These are phyloP conservation scores for Eremomyces bilateralis DNA, from an alignment of 495 filamentous ascomycete species.

Conservation along the genomic window DNA sequence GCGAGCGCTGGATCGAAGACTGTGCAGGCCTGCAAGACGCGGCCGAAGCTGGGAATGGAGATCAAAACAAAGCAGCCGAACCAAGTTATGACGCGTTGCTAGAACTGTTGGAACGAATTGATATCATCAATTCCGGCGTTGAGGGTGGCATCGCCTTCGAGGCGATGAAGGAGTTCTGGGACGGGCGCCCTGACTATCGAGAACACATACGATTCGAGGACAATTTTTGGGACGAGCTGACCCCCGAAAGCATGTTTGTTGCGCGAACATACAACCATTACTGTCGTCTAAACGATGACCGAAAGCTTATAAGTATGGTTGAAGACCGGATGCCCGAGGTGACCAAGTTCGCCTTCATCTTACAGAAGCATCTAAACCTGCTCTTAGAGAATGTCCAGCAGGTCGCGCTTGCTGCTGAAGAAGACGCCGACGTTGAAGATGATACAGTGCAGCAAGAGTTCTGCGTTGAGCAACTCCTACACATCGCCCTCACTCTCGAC, in stretches of 20 bases:
- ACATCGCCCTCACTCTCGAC: constrained; percentile 77
- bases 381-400: constrained; percentile 46
- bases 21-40: constrained; percentile 44
- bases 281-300: constrained; percentile 47
- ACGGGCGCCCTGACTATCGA: constrained; percentile 74
- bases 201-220: constrained; percentile 66
- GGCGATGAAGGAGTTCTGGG: constrained; percentile 92
- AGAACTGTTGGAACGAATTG: constrained; percentile 84
- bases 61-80: constrained; percentile 16
- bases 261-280: constrained; percentile 85
- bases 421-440: constrained; percentile 55
- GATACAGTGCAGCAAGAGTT: constrained; percentile 76
- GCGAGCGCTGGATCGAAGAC: constrained; percentile 89
- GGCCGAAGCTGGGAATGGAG: constrained; percentile 21
- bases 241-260: constrained; percentile 69
- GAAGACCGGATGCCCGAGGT: constrained; percentile 94
- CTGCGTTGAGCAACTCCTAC: constrained; percentile 78
- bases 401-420: constrained; percentile 25
- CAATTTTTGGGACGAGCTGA: constrained; percentile 68
- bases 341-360: constrained; percentile 62
- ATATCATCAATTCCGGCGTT: constrained; percentile 70
- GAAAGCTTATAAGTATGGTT: constrained; percentile 37
- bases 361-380: constrained; percentile 56
- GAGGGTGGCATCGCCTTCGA: constrained; percentile 79
- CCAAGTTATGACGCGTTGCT: constrained; percentile 58